Base-by-base conservation (phyloP, 768 basidiomycete species). In the Termitomyces sp. region DNA sequence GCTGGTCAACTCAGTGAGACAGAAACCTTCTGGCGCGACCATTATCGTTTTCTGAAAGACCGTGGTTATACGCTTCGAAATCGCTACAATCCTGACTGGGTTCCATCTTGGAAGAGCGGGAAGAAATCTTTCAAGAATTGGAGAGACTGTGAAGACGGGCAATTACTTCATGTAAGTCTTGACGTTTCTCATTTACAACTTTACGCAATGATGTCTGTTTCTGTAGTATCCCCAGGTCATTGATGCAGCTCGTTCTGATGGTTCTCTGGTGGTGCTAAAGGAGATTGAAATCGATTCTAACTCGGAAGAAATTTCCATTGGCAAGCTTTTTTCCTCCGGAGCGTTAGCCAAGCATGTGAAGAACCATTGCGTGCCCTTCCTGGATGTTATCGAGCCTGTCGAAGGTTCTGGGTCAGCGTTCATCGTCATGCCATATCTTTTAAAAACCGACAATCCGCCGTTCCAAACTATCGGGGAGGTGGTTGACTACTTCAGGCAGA, bases 331-430 rank as follows among this genome's bases (percentile, higher is more conserved):
- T 37, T 51, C 49, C 15, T 50, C 49, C 26, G 24, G 24, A 26
- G 30, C 17, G 10, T 21, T 41, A 21, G 17, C 26, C 24, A 19
- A 38, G n/a, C 49, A 51, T 41, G 26, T 37, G 24, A 51, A 51
- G 15, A 51, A n/a, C 28, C 49, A 51, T 51, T 50, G 49, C 2
- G 49, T 50, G 24, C 49, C 37, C n/a, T n/a, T n/a, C n/a, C n/a
- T n/a, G n/a, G n/a, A n/a, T n/a, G n/a, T n/a, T n/a, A n/a, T n/a
- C n/a, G n/a, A n/a, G n/a, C n/a, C n/a, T n/a, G n/a, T n/a, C n/a
- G n/a, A n/a, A n/a, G 49, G 38, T 28, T 51, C 49, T 51, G 37
- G 40, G 14, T 51, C 37, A 41, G 49, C 38, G 24, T 51, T 51
- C 26, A 24, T 9, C 28, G 49, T 51, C 1, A 51, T 51, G 49